Evolutionary conservation across 1,284 basidiomycete genomes (phyloP).

Genomic region (Mycosarcoma mackinlayi): DNA sequence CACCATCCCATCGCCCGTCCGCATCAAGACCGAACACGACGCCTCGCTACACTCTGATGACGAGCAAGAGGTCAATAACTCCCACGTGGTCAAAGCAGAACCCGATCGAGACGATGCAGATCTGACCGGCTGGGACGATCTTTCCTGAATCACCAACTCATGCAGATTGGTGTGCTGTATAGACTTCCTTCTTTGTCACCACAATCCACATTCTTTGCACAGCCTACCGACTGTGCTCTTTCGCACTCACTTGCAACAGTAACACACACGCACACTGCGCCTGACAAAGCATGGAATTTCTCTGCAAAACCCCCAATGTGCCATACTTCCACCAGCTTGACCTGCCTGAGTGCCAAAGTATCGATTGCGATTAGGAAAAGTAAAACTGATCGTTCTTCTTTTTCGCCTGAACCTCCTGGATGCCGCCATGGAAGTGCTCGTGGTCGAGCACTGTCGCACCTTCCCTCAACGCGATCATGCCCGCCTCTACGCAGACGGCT

Average conservation of each 20-base stretch:
- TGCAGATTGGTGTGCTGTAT: not conserved
- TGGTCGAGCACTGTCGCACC: slow-evolving; percentile 76
- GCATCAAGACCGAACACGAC: slow-evolving; percentile 18
- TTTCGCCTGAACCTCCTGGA: slow-evolving; percentile 68
- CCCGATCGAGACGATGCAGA: slow-evolving; percentile 10
- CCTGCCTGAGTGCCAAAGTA: not conserved
- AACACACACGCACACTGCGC: not conserved
- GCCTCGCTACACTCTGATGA: not conserved
- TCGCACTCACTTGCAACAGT: too few relatives aligned
- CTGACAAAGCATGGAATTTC: not conserved
- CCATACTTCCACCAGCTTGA: not conserved
- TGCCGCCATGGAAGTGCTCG: slow-evolving; percentile 68
- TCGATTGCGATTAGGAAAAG: slow-evolving; percentile 52
- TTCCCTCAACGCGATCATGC: slow-evolving; percentile 96
- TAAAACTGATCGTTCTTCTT: slow-evolving; percentile 68
- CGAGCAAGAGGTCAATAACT: slow-evolving; percentile 4
- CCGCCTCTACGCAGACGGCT: slow-evolving; percentile 84
- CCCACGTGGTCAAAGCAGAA: slow-evolving; percentile 18
- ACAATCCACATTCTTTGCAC: not conserved
- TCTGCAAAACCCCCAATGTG: not conserved
- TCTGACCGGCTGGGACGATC: slow-evolving; percentile 46
- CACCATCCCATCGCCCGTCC: not conserved
- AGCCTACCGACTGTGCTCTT: not conserved
- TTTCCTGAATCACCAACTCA: slow-evolving; percentile 14
- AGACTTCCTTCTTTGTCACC: not conserved